Percentiles rank a stretch among this genome's conserved stretches.
Evolutionary conservation across 257 asterid genomes (phyloP).

Genomic region (Mitragyna speciosa): DNA sequence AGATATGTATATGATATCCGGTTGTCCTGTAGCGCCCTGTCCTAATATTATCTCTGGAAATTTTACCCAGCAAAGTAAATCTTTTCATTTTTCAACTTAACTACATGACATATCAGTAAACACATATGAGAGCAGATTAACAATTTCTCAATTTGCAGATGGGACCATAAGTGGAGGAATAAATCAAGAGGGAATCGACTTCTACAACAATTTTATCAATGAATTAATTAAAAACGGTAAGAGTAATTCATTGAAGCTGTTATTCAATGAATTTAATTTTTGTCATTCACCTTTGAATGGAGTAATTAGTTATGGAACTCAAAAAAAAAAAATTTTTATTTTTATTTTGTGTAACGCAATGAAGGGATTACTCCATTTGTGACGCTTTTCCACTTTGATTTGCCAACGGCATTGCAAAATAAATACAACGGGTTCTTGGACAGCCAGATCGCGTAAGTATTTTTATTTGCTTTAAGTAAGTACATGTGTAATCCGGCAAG

Average conservation of each 20-base stretch:
- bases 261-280: background rate
- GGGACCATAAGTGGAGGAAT: background rate
- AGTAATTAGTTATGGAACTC: too few relatives aligned
- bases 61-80: too few relatives aligned
- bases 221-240: background rate
- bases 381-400: background rate
- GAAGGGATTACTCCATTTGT: background rate
- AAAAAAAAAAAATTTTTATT: too few relatives aligned
- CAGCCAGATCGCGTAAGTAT: background rate
- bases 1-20: too few relatives aligned
- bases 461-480: background rate
- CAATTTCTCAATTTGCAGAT: background rate
- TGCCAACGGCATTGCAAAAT: background rate
- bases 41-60: too few relatives aligned
- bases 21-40: too few relatives aligned
- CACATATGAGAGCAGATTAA: too few relatives aligned
- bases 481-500: background rate
- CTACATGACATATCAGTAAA: too few relatives aligned
- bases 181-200: background rate
- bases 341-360: too few relatives aligned
- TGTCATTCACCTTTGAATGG: too few relatives aligned
- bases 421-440: background rate
- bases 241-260: background rate
- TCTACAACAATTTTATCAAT: too few relatives aligned
- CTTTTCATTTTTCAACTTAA: too few relatives aligned